Conservation (phyloP, 2,329 filamentous ascomycete species). For the Arthrobotrys megalospora region DNA sequence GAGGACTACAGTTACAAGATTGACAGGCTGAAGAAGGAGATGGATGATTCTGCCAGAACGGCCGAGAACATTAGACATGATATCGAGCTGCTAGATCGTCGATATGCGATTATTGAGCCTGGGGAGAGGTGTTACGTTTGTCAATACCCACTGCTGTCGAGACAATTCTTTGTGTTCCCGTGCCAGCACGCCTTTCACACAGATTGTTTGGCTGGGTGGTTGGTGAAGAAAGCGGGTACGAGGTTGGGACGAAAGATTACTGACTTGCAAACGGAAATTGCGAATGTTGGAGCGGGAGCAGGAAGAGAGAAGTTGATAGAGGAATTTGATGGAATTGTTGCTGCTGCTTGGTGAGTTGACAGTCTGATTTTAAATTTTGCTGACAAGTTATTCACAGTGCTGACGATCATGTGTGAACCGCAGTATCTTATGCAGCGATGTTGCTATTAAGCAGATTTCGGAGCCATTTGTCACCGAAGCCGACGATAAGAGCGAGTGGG, state of each 20-base stretch:
- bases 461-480: constrained; percentile 85
- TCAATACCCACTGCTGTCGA: constrained; percentile 84
- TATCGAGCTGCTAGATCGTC: constrained; percentile 85
- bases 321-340: constrained; percentile 93
- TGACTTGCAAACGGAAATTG: constrained; percentile 87
- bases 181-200: constrained; percentile 98
- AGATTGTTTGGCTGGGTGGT: constrained; percentile 88
- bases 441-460: constrained; percentile 93
- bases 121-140: constrained; percentile 95
- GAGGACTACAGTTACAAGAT: constrained; percentile 95
- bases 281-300: constrained; percentile 78
- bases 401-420: constrained; percentile 46
- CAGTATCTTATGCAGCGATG: constrained; percentile 93
- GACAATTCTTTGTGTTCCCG: constrained; percentile 98
- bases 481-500: constrained; percentile 87
- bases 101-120: constrained; percentile 96
- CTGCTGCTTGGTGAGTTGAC: constrained; percentile 82
- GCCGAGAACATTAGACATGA: constrained; percentile 92
- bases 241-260: constrained; percentile 84
- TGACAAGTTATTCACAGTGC: constrained; percentile 17
- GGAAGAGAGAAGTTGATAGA: constrained; percentile 86
- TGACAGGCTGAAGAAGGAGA: constrained; percentile 87
- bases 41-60: constrained; percentile 93
- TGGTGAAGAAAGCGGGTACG: constrained; percentile 84
- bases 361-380: constrained; percentile 1